Base-by-base conservation (phyloP, 805 yeast species). In the Nakazawaea holstii region DNA sequence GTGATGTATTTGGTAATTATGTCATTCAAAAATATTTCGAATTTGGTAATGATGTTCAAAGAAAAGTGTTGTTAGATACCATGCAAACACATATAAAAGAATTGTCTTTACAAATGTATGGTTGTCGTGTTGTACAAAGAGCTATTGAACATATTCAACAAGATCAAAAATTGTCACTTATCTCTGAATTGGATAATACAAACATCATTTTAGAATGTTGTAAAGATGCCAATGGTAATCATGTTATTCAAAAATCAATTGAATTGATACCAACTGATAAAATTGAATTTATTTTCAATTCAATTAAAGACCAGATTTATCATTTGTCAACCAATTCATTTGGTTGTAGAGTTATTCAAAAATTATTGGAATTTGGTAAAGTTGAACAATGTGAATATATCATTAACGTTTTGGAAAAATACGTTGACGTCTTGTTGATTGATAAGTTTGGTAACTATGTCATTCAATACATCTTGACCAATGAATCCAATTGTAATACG, bases 381-480 rank as follows among this genome's bases (percentile, higher is more conserved):
- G 65, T 64, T 8, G 76, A 71, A 6, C 91, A 89, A 56, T 91
- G 87, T 63, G 67, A 72, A 26, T 72, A 70, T 45, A 82, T 94
- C 46, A 66, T 94, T 57, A 70, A 68, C 26, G 95, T 89, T 60
- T 72, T 94, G 58, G 82, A 82, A 55, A 77, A 80, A 44, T 85
- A 79, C 59, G 77, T 88, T 24, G 84, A 77, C 53, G 82, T 79
- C 59, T 73, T 94, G 59, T 87, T 91, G 49, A 96, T 89, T 62
- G 98, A 94, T 62, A 98, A 94, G 69, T 94, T 89, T 64, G 99
- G 99, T 51, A 94, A 94, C 69, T 94, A 94, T 61, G 99, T 94
- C 35, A 89, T 94, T 60, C 99, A 94, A 65, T 97, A 94, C 64
- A 86, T 94, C 46, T 77, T 94, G 53, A 95, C 90, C 64, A 79